These are phyloP conservation scores for Didymellaceae sp. DNA, from an alignment of 2,329 filamentous ascomycete genomes.

Conservation along the genomic window DNA sequence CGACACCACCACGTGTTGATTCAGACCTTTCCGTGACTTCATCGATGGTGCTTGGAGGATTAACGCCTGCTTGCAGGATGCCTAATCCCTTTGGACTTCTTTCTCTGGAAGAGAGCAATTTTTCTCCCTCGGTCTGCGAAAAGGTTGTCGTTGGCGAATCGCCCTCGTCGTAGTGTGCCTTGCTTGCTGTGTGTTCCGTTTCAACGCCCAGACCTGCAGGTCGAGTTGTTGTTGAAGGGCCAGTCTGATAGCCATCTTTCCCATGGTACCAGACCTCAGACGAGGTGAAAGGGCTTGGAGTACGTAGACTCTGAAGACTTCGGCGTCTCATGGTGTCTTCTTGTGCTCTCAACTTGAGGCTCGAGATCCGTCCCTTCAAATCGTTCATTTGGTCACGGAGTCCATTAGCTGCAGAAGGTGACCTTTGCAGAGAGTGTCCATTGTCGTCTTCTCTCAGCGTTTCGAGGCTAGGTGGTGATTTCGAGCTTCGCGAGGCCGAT, in stretches of 20 bases:
- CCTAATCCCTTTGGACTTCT: slow-evolving; percentile 18
- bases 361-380: slow-evolving; percentile 84
- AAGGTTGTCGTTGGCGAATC: slow-evolving; percentile 21
- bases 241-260: slow-evolving; percentile 38
- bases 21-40: slow-evolving; percentile 32
- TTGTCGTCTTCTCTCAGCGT: slow-evolving; percentile 51
- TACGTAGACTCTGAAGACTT: slow-evolving; percentile 77
- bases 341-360: slow-evolving; percentile 76
- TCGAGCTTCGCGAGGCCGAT: slow-evolving; percentile 49
- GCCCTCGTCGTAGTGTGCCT: slow-evolving; percentile 29
- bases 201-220: slow-evolving; percentile 42
- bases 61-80: slow-evolving; percentile 29
- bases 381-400: slow-evolving; percentile 86
- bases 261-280: slow-evolving; percentile 65
- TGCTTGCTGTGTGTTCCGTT: slow-evolving; percentile 32
- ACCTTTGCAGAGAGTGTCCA: slow-evolving; percentile 60
- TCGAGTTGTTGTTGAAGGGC: slow-evolving; percentile 30
- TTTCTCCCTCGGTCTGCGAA: slow-evolving; percentile 29
- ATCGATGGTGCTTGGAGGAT: slow-evolving; percentile 27
- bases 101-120: slow-evolving; percentile 12
- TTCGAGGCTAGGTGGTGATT: slow-evolving; percentile 47
- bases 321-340: slow-evolving; percentile 79
- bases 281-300: slow-evolving; percentile 79
- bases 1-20: slow-evolving; percentile 32
- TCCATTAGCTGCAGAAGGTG: slow-evolving; percentile 73